Evolutionary conservation across 305 asterid species (phyloP).

Genomic region (Plantago rigida): DNA sequence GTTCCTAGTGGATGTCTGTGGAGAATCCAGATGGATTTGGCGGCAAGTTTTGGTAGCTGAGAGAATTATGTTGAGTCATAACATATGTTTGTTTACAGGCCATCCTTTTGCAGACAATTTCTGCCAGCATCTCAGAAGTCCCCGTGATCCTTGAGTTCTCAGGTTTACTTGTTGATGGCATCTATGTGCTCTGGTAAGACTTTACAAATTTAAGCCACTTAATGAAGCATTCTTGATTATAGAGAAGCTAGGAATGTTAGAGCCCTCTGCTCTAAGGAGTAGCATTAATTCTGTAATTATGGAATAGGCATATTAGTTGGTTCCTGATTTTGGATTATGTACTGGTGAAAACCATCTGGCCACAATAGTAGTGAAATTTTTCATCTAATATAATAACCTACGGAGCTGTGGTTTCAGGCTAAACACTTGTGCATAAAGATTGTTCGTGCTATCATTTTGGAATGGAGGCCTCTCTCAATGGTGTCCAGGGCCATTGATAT

Average conservation of each 20-base stretch:
- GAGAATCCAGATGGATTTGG: conserved; percentile 80
- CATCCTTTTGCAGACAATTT: conserved; percentile 59
- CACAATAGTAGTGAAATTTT: neutral
- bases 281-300: conserved; percentile 8
- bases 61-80: conserved; percentile 22
- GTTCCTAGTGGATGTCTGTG: conserved; percentile 60
- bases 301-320: conserved; percentile 4
- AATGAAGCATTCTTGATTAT: conserved; percentile 11
- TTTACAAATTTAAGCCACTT: conserved; percentile 8
- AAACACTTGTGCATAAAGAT: conserved; percentile 64
- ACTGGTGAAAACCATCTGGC: too few relatives aligned
- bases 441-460: conserved; percentile 58
- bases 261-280: conserved; percentile 2
- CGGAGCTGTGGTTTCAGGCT: conserved; percentile 48
- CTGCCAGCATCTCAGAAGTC: conserved; percentile 88
- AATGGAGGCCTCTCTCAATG: conserved; percentile 69
- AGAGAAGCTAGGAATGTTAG: conserved; percentile 19
- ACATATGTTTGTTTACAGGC: conserved; percentile 15
- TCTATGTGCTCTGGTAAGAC: conserved; percentile 10
- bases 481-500: conserved; percentile 67
- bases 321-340: conserved; percentile 16
- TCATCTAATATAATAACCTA: conserved; percentile 16
- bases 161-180: conserved; percentile 4
- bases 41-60: conserved; percentile 46
- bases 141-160: conserved; percentile 64